Percentiles rank a stretch among this genome's conserved stretches.
phyloP scores from a whole-genome alignment of 768 basidiomycete species.

The Epithele typhae region DNA sequence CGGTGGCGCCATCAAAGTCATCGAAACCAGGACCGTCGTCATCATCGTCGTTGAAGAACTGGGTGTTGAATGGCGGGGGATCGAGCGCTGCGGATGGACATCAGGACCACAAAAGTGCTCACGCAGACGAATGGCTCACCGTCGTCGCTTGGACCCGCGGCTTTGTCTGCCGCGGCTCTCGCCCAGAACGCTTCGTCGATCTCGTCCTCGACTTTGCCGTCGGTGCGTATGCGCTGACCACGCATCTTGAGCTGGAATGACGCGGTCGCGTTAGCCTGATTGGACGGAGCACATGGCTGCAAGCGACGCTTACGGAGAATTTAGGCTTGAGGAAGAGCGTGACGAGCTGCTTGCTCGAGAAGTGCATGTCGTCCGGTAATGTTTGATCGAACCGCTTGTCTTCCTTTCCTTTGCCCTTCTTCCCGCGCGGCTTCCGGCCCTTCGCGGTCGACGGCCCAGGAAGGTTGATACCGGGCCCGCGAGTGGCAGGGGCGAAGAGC shows the following conservation, averaged over 20 bases:
- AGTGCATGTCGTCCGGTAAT: constrained; percentile 97
- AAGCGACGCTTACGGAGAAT: constrained; percentile 79
- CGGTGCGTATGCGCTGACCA: constrained; percentile 52
- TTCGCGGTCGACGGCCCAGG: constrained; percentile 30
- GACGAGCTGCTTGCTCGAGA: constrained; percentile 84
- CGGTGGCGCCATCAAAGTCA: constrained; percentile 62
- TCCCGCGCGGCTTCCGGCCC: constrained; percentile 39
- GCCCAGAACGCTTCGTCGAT: constrained; percentile 98
- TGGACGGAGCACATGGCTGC: not conserved
- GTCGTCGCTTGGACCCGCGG: constrained; percentile 51
- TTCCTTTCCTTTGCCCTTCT: constrained; percentile 42
- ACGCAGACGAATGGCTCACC: constrained; percentile 39
- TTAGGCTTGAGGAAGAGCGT: constrained; percentile 95
- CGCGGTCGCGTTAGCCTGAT: no score
- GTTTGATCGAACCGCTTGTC: constrained; percentile 73
- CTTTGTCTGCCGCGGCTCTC: constrained; percentile 83
- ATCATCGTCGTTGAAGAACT: constrained; percentile 93
- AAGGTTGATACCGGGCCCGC: constrained; percentile 64
- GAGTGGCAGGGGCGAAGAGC: constrained; percentile 74
- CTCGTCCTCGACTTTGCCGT: constrained; percentile 73
- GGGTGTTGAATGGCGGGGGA: constrained; percentile 85
- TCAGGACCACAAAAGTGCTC: not conserved
- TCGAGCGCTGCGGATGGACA: constrained; percentile 28
- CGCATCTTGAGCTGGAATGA: constrained; percentile 84
- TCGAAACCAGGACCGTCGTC: constrained; percentile 69